Base-by-base conservation (phyloP, 768 basidiomycete species). In the Lyophyllum decastes region DNA sequence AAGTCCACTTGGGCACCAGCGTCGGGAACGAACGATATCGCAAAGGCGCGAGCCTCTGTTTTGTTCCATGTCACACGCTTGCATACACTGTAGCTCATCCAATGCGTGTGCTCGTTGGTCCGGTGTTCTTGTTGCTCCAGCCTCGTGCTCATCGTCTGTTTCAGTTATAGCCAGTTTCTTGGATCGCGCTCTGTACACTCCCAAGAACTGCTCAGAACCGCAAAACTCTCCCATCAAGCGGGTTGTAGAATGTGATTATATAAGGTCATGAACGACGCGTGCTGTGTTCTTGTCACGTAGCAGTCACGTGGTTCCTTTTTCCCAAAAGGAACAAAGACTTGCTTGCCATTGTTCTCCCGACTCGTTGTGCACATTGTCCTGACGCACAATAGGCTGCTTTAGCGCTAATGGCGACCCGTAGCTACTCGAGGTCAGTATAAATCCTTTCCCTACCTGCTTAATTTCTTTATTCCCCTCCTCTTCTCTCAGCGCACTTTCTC, bases 271-370 rank as follows among this genome's bases (percentile, higher is more conserved):
- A 10, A 30, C 30, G 30, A 10, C 30, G 30, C 30, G 30, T 30
- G 10, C 5, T 10, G 30, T 30, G 30, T 27, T 62, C 57, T 60
- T 57, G 59, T 61, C 52, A 40, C 41, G 44, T 38, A 30, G 11
- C 44, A 45, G 50, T 59, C 60, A 63, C 55, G 58, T 63, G 62
- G 33, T 25, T n/a, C 4, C 4, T 27, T 1, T 30, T 48, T 19
- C 58, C 54, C 27, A 45, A 60, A 40, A 22, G 40, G 58, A 38
- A 57, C 48, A 38, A 49, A 30, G 52, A 8, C 14, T 46, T 40
- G 54, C 50, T n/a, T n/a, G n/a, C 41, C 59, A 65, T 65, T 65
- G 64, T 65, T 63, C 58, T 57, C 52, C 35, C 4, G 26, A 22
- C 33, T 48, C 11, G 5, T 16, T 25, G 30, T 40, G 48, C 25